Percentiles rank a stretch among this genome's conserved stretches.
Evolutionary conservation across 257 asterid species (phyloP).

Genomic region (Nicotiana tabacum): DNA sequence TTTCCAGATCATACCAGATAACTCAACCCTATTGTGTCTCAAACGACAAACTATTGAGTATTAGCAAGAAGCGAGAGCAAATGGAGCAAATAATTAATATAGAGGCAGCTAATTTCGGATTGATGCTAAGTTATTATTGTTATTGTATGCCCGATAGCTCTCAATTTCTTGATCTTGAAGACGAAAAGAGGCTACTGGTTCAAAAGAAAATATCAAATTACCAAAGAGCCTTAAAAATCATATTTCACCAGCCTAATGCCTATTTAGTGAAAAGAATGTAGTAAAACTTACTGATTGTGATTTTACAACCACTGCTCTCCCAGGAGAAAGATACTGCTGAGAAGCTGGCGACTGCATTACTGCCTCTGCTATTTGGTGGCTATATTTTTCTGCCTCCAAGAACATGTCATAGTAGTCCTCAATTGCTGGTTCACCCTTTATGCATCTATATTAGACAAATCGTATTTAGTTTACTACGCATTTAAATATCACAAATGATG

Average conservation of each 20-base stretch:
- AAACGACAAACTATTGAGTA: neutral
- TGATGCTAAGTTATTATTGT: neutral
- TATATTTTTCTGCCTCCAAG: slow-evolving; percentile 57
- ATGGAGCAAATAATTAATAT: neutral
- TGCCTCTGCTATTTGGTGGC: slow-evolving; percentile 51
- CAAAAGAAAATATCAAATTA: neutral
- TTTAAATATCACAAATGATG: neutral
- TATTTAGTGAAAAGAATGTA: neutral
- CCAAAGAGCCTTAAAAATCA: neutral
- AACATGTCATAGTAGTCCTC: slow-evolving; percentile 86
- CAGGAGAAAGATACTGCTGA: slow-evolving; percentile 64
- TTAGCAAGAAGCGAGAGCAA: neutral
- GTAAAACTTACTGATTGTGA: slow-evolving; percentile 59
- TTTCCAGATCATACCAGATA: slow-evolving; percentile 10
- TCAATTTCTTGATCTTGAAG: neutral
- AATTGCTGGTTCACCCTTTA: slow-evolving; percentile 93
- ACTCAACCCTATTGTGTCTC: neutral
- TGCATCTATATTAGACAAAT: slow-evolving; percentile 55
- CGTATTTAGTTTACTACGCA: neutral
- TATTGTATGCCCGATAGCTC: neutral
- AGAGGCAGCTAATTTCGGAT: neutral
- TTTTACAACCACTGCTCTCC: slow-evolving; percentile 88
- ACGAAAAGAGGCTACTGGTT: neutral
- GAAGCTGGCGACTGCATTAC: slow-evolving; percentile 68
- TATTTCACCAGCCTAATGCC: slow-evolving; percentile 4